phyloP scores from a whole-genome alignment of 2,329 filamentous ascomycete genomes.

The Alternaria sp. region DNA sequence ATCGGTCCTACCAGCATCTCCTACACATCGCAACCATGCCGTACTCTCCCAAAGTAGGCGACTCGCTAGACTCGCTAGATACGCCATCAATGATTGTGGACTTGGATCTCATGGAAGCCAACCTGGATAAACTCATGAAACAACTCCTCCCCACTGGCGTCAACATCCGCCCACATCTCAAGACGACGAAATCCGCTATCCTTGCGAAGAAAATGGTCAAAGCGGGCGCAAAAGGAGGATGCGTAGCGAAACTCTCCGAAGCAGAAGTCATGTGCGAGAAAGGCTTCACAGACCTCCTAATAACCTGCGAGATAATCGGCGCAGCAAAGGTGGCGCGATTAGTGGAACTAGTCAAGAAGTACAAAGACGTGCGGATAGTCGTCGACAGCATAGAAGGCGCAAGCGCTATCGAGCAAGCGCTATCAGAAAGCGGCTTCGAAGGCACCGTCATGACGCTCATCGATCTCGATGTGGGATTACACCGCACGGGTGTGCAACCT shows the following conservation, averaged over 20 bases:
- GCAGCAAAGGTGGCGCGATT: slow-evolving; percentile 55
- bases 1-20: neutral
- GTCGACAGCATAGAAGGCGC: slow-evolving; percentile 58
- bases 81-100: slow-evolving; percentile 65
- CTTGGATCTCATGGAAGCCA: slow-evolving; percentile 59
- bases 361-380: slow-evolving; percentile 54
- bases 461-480: slow-evolving; percentile 60
- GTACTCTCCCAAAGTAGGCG: slow-evolving; percentile 54
- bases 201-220: slow-evolving; percentile 54
- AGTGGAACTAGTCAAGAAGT: slow-evolving; percentile 53
- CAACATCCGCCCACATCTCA: slow-evolving; percentile 59
- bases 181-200: slow-evolving; percentile 59
- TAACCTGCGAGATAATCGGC: slow-evolving; percentile 60
- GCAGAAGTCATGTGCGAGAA: slow-evolving; percentile 48
- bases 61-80: slow-evolving; percentile 55
- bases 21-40: slow-evolving; percentile 20
- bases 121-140: slow-evolving; percentile 57
- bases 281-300: slow-evolving; percentile 59
- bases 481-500: slow-evolving; percentile 57
- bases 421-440: slow-evolving; percentile 46
- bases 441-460: slow-evolving; percentile 53
- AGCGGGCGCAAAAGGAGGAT: slow-evolving; percentile 59
- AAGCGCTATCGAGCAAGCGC: slow-evolving; percentile 53
- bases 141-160: slow-evolving; percentile 55
- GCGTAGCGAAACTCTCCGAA: slow-evolving; percentile 60